Base-by-base conservation (phyloP, 2,329 filamentous ascomycete species). In the Aspergillus intermedius region DNA sequence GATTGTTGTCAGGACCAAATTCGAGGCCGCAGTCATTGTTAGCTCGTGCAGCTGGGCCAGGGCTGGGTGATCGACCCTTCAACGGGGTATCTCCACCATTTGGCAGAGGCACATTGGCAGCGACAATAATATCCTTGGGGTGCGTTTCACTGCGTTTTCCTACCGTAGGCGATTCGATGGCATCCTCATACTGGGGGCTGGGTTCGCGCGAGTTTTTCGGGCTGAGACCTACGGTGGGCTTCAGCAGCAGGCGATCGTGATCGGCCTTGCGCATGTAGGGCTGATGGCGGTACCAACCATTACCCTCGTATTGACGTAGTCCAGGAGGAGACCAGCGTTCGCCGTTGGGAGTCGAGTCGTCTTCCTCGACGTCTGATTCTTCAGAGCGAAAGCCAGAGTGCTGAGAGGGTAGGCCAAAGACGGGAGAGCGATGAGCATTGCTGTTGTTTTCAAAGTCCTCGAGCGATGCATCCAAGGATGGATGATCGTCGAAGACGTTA, bases 311-410 rank as follows among this genome's bases (percentile, higher is more conserved):
- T 23, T 66, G 63, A 51, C 79, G 75, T 75, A 82, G 83, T 10
- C 81, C 81, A 2, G 83, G 83, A 37, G 83, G 83, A 46, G 80
- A 83, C 80, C 81, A 86, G 28, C 79, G 80, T 44, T 77, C 75
- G 47, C 62, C 65, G 22, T 69, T 68, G 30, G 60, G 52, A 4
- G 55, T 55, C 34, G 63, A 62, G 23, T 69, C 70, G 34, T 65
- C 67, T 25, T 66, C 54, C 47, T 69, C 61, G 48, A 60, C 56
- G 23, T 77, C 76, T 43, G 77, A 72, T 32, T 73, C 70, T 45
- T 72, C 71, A 13, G 74, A 83, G 56, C 79, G 77, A 71, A 85
- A 84, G 60, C 78, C 81, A 35, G 81, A 85, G 64, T 83, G 80
- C 55, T 81, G 78, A 44, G 78, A 81, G 13, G 78, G 77, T 48